phyloP scores from a whole-genome alignment of 2,329 filamentous ascomycete species.

The Arthrobotrys iridis region DNA sequence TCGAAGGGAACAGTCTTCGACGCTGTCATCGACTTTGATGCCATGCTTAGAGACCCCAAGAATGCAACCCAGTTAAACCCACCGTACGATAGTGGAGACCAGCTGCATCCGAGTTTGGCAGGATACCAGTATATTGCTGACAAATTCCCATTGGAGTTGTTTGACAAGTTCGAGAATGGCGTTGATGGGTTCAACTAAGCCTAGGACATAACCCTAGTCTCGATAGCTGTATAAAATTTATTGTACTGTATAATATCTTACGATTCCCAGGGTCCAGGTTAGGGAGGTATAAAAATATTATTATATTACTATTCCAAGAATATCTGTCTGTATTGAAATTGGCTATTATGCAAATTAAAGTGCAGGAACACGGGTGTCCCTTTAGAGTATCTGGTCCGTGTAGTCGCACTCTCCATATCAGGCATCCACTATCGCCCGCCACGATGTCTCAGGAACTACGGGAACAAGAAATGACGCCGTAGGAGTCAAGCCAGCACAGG shows the following conservation, averaged over 20 bases:
- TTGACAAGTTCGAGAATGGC: constrained; percentile 60
- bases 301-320: too few species aligned
- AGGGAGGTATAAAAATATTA: not conserved
- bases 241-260: not conserved
- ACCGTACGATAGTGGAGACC: constrained; percentile 71
- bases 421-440: constrained; percentile 8
- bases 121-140: constrained; percentile 72
- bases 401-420: constrained; percentile 4
- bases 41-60: constrained; percentile 66
- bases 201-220: too few species aligned
- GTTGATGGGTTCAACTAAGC: constrained; percentile 43
- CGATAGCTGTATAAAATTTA: too few species aligned
- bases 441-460: constrained; percentile 1
- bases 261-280: not conserved
- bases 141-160: constrained; percentile 68
- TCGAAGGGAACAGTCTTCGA: constrained; percentile 68
- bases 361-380: not conserved
- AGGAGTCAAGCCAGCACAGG: too few species aligned
- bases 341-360: not conserved
- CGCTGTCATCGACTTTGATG: constrained; percentile 72
- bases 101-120: constrained; percentile 70
- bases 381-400: not conserved
- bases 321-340: not conserved
- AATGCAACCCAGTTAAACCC: constrained; percentile 65
- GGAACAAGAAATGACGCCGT: too few species aligned